These are phyloP conservation scores for Dendrostoma leiphaemia DNA, from an alignment of 2,329 filamentous ascomycete species.

Conservation along the genomic window DNA sequence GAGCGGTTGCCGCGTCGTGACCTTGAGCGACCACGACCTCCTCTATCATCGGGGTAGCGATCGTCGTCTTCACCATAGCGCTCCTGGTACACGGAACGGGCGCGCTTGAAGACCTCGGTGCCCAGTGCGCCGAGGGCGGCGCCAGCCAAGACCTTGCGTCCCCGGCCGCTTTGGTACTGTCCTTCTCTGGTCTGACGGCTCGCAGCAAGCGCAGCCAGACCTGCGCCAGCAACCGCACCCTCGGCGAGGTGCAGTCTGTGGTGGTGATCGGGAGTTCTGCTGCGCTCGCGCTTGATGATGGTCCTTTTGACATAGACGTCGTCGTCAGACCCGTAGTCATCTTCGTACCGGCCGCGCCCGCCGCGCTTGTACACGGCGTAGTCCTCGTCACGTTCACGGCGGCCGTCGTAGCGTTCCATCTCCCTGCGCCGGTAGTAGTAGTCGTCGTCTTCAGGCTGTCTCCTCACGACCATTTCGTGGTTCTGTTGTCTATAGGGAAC, in stretches of 20 bases:
- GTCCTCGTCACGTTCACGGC: constrained; percentile 32
- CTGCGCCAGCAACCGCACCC: constrained; percentile 63
- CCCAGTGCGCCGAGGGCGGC: constrained; percentile 62
- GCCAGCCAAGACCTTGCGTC: constrained; percentile 58
- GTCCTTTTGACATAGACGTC: constrained; percentile 43
- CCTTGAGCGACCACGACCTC: constrained; percentile 33
- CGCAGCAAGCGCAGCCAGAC: constrained; percentile 56
- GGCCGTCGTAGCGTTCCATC: constrained; percentile 36
- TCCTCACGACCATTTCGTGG: constrained; percentile 35
- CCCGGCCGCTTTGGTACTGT: constrained; percentile 42
- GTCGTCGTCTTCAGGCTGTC: constrained; percentile 41
- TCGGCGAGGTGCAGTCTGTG: constrained; percentile 61
- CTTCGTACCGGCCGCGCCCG: constrained; percentile 34
- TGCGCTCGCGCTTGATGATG: constrained; percentile 49
- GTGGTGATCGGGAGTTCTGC: constrained; percentile 47
- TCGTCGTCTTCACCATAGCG: constrained; percentile 40
- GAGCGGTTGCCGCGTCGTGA: constrained; percentile 31
- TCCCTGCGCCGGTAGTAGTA: constrained; percentile 51
- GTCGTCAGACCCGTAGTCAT: constrained; percentile 37
- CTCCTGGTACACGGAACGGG: constrained; percentile 60
- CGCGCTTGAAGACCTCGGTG: constrained; percentile 58
- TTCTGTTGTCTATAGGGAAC: constrained; percentile 42
- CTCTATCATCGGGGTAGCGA: constrained; percentile 35
- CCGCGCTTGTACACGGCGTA: constrained; percentile 30
- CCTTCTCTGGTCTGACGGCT: constrained; percentile 52